A percentile compares a stretch with the other conserved stretches of the same genome.
These are phyloP conservation scores for Ceratobasidium sp. DNA, from an alignment of 1,284 basidiomycete species.

Conservation along the genomic window DNA sequence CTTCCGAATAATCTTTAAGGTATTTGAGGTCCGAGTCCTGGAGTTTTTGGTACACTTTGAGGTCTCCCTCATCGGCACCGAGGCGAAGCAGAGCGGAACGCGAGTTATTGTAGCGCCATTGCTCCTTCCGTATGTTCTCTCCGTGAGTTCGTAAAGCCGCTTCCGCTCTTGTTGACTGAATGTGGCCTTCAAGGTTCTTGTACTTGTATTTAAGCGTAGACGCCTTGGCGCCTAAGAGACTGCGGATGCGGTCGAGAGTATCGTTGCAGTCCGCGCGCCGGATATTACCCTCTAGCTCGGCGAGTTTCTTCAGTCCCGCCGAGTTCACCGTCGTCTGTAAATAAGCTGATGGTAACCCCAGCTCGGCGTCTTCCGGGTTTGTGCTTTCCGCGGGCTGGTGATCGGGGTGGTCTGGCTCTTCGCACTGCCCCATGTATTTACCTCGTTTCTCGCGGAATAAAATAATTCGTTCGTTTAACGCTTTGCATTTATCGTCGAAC, in stretches of 20 bases:
- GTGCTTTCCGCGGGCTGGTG: background rate
- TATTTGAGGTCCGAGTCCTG: background rate
- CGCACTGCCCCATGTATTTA: background rate
- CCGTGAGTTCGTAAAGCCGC: background rate
- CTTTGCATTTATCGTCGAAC: constrained; percentile 3
- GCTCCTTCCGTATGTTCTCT: background rate
- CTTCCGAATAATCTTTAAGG: background rate
- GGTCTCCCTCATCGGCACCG: background rate
- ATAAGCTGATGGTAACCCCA: constrained; percentile 27
- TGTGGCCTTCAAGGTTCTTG: background rate
- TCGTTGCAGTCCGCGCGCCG: background rate
- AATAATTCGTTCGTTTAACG: background rate
- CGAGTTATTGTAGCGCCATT: constrained; percentile 9
- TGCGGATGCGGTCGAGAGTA: background rate
- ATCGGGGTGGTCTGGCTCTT: constrained; percentile 13
- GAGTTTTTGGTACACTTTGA: background rate
- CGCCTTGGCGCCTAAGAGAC: background rate
- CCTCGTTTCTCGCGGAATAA: background rate
- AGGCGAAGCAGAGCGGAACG: background rate
- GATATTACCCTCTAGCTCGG: background rate
- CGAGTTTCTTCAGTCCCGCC: background rate
- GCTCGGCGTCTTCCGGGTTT: constrained; percentile 24
- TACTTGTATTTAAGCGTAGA: constrained; percentile 1
- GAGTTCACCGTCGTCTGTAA: background rate
- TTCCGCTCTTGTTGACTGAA: background rate